Evolutionary conservation across 2,329 filamentous ascomycete genomes (phyloP).

Genomic region (Neocucurbitaria cava): DNA sequence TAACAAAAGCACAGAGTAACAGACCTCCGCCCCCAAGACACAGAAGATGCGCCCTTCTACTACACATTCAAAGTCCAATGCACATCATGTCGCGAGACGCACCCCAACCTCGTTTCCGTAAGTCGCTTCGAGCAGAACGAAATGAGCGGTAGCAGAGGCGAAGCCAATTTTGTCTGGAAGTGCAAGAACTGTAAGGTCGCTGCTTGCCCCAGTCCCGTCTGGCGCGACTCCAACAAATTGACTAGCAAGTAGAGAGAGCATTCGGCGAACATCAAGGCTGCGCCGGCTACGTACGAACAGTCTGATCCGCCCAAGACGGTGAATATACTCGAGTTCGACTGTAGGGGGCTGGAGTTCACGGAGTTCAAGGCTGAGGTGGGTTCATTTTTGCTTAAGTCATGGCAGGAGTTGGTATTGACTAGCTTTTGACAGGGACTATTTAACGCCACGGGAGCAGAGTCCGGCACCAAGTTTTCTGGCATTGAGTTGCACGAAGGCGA

Average conservation of each 20-base stretch:
- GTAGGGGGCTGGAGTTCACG: constrained; percentile 88
- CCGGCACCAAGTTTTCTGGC: constrained; percentile 77
- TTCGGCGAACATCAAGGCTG: constrained; percentile 80
- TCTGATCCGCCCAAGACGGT: constrained; percentile 74
- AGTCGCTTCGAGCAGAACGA: constrained; percentile 91
- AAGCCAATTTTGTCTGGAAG: constrained; percentile 99
- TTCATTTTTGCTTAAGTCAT: not conserved
- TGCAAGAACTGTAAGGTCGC: constrained; percentile 96
- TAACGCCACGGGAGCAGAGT: constrained; percentile 82
- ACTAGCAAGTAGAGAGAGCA: constrained; percentile 71
- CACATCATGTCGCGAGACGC: constrained; percentile 92
- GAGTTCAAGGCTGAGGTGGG: constrained; percentile 89
- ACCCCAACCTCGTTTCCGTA: constrained; percentile 84
- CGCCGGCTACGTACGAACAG: constrained; percentile 74
- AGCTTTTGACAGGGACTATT: constrained; percentile 75
- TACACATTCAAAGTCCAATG: constrained; percentile 99
- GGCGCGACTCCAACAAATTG: constrained; percentile 8
- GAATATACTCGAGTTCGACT: constrained; percentile 90
- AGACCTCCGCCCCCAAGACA: constrained; percentile 84
- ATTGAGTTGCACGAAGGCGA: constrained; percentile 90
- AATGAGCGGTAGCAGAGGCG: constrained; percentile 88
- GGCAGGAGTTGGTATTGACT: not conserved
- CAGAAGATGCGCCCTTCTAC: constrained; percentile 82
- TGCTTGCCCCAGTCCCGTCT: constrained; percentile 19
- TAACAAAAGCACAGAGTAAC: constrained; percentile 73